These are phyloP conservation scores for Pythium sukuiense DNA, from an alignment of 352 stramenopile species.

Conservation along the genomic window DNA sequence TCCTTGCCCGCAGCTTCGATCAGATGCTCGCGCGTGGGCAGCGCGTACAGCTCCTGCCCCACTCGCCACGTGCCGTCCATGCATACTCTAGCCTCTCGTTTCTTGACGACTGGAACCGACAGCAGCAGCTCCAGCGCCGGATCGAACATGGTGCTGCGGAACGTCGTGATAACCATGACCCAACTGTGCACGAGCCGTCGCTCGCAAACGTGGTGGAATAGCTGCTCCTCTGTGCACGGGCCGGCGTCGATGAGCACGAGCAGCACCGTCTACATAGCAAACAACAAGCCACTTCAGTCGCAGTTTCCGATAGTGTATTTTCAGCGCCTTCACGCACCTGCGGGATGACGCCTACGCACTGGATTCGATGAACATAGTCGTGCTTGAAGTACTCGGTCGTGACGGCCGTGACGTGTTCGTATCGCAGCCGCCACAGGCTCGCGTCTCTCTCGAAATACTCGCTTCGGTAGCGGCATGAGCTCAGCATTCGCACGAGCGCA, in stretches of 20 bases:
- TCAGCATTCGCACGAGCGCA: slow-evolving; percentile 7
- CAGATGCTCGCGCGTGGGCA: slow-evolving; percentile 18
- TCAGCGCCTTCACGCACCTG: slow-evolving; percentile 10
- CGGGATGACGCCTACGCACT: slow-evolving; percentile 17
- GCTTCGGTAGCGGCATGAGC: slow-evolving; percentile 5
- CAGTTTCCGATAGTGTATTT: too few relatives aligned
- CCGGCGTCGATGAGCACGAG: slow-evolving; percentile 25
- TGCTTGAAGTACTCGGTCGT: slow-evolving; percentile 19
- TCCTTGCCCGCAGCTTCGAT: slow-evolving; percentile 17
- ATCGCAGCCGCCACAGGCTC: slow-evolving; percentile 5
- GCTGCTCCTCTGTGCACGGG: slow-evolving; percentile 21
- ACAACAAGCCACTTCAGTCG: too few relatives aligned
- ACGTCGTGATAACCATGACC: slow-evolving; percentile 19
- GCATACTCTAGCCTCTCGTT: slow-evolving; percentile 9
- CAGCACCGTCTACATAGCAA: slow-evolving; percentile 12
- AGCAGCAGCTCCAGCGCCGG: slow-evolving; percentile 21
- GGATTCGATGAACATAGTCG: slow-evolving; percentile 18
- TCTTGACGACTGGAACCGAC: slow-evolving; percentile 19
- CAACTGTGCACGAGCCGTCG: slow-evolving; percentile 18
- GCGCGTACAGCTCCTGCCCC: slow-evolving; percentile 6
- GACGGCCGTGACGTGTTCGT: slow-evolving; percentile 14
- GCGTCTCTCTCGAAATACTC: slow-evolving; percentile 4
- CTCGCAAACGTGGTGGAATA: slow-evolving; percentile 14
- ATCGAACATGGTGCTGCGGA: slow-evolving; percentile 14
- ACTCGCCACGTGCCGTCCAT: neutral